These are phyloP conservation scores for Mycena filopes DNA, from an alignment of 768 basidiomycete species.

Conservation along the genomic window DNA sequence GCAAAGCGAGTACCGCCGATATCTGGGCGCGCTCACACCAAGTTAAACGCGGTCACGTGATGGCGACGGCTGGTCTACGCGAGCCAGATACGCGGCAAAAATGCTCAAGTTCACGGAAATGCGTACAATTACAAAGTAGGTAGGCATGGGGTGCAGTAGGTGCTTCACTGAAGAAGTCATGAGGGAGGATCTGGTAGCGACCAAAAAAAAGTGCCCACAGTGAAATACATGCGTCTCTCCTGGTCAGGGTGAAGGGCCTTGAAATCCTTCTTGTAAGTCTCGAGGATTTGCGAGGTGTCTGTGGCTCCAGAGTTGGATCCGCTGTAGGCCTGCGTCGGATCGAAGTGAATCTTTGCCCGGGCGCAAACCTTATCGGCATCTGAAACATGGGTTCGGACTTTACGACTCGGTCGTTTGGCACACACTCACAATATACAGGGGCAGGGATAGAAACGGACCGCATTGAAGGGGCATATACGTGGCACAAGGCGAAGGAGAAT, in stretches of 20 bases:
- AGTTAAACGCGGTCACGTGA: too few species aligned
- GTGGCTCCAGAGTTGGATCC: conserved; percentile 47
- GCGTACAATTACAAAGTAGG: too few species aligned
- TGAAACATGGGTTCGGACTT: conserved; percentile 36
- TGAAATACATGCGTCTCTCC: conserved; percentile 51
- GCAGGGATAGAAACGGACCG: conserved; percentile 89
- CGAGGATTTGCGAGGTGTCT: conserved; percentile 51
- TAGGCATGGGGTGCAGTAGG: too few species aligned
- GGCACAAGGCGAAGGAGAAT: conserved; percentile 77
- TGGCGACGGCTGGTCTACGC: too few species aligned
- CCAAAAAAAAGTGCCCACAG: conserved; percentile 24
- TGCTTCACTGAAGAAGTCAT: too few species aligned
- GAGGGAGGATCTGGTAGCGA: too few species aligned
- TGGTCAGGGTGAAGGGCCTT: conserved; percentile 55
- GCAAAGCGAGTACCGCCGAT: too few species aligned
- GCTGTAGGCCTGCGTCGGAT: conserved; percentile 56
- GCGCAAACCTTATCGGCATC: conserved; percentile 83
- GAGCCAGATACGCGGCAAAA: too few species aligned
- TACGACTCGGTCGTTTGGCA: neutral
- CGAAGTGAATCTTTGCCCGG: conserved; percentile 71
- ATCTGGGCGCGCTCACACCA: too few species aligned
- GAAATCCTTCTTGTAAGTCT: conserved; percentile 62
- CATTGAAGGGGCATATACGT: conserved; percentile 83
- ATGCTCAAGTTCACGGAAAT: too few species aligned
- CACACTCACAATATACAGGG: conserved; percentile 80